Base-by-base conservation (phyloP, 164 flowering plant genomes). In the Amborella trichopoda region DNA sequence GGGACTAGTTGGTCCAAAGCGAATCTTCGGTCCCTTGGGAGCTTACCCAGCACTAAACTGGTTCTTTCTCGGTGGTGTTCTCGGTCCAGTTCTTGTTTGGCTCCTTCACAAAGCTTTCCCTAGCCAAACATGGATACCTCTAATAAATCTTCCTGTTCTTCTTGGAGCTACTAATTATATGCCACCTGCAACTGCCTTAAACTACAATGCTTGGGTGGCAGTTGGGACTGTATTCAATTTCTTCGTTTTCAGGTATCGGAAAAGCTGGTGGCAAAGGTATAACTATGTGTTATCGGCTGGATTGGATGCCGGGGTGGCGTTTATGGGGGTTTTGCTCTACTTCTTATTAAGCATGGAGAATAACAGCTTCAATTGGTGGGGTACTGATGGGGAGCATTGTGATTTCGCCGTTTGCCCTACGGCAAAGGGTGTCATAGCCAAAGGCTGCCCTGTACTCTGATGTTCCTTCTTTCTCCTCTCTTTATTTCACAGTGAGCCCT, bases 271-370 rank as follows among this genome's bases (percentile, higher is more conserved):
- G 64, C 61, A 46, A 32, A 60, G 52, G 47, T 65, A 65, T 45
- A 65, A 65, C 26, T 60, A 65, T 43, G 53, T 65, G 16, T 49
- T 60, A 19, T 65, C 68, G 5, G 68, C 61, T 12, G 68, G 53
- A 23, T 26, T 60, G 6, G 64, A 65, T 43, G 64, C 64, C 9
- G 65, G 68, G 21, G 53, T 51, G 5, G 64, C 64, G 12, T 50
- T 65, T 43, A 55, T 56, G 54, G 61, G 33, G 2, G 58, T 65
- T 20, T 12, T 63, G 12, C 5, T 63, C 9, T 58, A 52, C 62
- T 58, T 49, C 59, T 8, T 48, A 2, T 22, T 58, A 12, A 30
- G 17, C 23, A 34, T 48, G 55, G 39, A 48, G 16, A n/a, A 19
- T 2, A 54, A 24, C 13, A 27, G 44, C 27, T 17, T 66, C 10